These are phyloP conservation scores for Chondrus crispus DNA, from an alignment of 23 red algal genomes.

Conservation along the genomic window DNA sequence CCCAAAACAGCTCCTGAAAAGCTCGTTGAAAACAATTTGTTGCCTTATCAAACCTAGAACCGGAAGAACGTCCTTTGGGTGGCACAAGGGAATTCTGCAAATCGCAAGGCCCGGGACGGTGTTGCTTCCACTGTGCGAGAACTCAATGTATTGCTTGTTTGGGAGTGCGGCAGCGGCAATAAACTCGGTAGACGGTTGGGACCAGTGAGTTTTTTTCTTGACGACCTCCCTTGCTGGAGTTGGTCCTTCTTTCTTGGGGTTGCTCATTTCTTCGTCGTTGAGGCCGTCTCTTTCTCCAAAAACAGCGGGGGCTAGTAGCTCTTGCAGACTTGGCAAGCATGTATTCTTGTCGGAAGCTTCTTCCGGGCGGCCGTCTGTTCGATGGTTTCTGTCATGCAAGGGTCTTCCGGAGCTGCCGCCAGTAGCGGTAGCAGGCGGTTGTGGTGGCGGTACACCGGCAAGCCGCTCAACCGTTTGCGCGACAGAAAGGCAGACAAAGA, in stretches of 20 bases:
- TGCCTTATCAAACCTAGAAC: conserved; percentile 39
- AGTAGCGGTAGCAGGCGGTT: background rate
- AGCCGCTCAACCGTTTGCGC: conserved; percentile 25
- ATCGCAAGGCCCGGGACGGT: conserved; percentile 21
- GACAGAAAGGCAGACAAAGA: conserved; percentile 37
- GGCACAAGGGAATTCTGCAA: conserved; percentile 29
- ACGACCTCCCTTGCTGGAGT: background rate
- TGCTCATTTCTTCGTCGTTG: background rate
- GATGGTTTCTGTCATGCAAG: no score
- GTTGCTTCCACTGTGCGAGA: conserved; percentile 22
- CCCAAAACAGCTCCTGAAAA: conserved; percentile 55
- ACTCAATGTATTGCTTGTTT: conserved; percentile 23
- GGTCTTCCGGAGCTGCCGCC: background rate
- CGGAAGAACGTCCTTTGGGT: conserved; percentile 28
- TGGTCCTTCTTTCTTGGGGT: background rate
- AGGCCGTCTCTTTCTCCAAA: background rate
- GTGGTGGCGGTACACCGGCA: background rate
- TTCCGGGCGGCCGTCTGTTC: background rate
- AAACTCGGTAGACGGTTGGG: background rate
- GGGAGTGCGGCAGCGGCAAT: conserved; percentile 10
- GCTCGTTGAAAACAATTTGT: conserved; percentile 60
- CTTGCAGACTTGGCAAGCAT: conserved; percentile 24
- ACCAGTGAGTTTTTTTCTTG: background rate
- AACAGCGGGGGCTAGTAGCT: background rate
- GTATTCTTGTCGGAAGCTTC: background rate